A percentile compares a stretch with the other conserved stretches of the same genome.
Evolutionary conservation across 108 stramenopile species (phyloP).

Genomic region (Licmophora abbreviata): DNA sequence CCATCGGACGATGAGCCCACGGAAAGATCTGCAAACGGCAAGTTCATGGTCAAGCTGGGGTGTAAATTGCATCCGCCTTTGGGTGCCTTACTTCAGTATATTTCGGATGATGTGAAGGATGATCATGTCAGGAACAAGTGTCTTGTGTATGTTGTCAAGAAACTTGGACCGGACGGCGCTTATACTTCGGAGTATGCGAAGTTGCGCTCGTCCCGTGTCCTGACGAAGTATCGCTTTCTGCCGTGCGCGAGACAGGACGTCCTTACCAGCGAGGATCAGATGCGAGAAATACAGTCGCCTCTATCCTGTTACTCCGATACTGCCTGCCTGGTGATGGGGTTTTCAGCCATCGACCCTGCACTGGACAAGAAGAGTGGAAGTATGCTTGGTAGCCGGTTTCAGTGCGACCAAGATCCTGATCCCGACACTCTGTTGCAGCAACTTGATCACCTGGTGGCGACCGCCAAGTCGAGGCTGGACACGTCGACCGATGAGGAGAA

Average conservation of each 20-base stretch:
- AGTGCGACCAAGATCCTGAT: conserved; percentile 41
- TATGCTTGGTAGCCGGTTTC: conserved; percentile 36
- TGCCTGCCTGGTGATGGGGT: conserved; percentile 49
- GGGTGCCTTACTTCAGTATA: conserved; percentile 31
- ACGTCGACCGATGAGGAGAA: conserved; percentile 11
- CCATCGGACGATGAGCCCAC: conserved; percentile 47
- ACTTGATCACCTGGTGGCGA: conserved; percentile 27
- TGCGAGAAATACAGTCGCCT: conserved; percentile 29
- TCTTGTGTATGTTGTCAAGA: conserved; percentile 46
- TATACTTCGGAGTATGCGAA: conserved; percentile 38
- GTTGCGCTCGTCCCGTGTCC: not conserved
- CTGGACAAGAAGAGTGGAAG: conserved; percentile 23
- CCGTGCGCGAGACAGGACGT: conserved; percentile 42
- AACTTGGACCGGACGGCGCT: conserved; percentile 43
- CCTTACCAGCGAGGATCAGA: conserved; percentile 19
- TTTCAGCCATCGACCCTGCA: conserved; percentile 43
- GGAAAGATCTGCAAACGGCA: conserved; percentile 40
- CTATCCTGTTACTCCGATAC: conserved; percentile 44
- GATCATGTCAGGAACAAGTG: conserved; percentile 23
- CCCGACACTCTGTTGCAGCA: conserved; percentile 33
- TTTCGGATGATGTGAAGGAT: conserved; percentile 23
- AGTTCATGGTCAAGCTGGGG: conserved; percentile 53
- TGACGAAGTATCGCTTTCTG: conserved; percentile 28
- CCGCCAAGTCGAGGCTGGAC: conserved; percentile 22
- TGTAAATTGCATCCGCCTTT: conserved; percentile 45